These are phyloP conservation scores for Amanita pseudoporphyria DNA, from an alignment of 768 basidiomycete genomes.

Conservation along the genomic window DNA sequence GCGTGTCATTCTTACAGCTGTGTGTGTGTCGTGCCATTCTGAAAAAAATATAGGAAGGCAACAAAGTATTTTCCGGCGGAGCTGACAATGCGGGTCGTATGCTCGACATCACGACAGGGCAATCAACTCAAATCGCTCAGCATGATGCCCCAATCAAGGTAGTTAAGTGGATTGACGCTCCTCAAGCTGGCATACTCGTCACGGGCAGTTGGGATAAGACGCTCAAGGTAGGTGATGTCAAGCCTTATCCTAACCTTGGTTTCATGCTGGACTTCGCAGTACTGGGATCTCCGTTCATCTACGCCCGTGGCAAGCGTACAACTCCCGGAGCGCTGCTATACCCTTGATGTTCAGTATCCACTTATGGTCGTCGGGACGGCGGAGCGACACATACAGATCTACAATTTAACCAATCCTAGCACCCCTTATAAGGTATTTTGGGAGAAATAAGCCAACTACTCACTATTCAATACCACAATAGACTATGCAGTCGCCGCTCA, in stretches of 20 bases:
- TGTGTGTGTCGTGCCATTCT: slow-evolving; percentile 7
- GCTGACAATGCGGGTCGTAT: slow-evolving; percentile 94
- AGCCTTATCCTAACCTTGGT: background rate
- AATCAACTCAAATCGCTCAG: slow-evolving; percentile 73
- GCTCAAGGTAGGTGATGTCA: slow-evolving; percentile 56
- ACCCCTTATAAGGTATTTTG: slow-evolving; percentile 58
- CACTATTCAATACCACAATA: slow-evolving; percentile 21
- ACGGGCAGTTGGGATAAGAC: slow-evolving; percentile 99
- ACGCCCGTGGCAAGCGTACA: slow-evolving; percentile 68
- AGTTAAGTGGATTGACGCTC: slow-evolving; percentile 73
- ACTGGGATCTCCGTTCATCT: slow-evolving; percentile 84
- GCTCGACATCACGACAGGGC: slow-evolving; percentile 83
- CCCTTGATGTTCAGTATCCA: slow-evolving; percentile 72
- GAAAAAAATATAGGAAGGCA: slow-evolving; percentile 56
- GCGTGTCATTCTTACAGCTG: slow-evolving; percentile 15
- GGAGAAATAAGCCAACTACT: background rate
- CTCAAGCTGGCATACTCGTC: slow-evolving; percentile 65
- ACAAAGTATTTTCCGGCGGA: slow-evolving; percentile 85
- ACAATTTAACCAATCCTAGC: slow-evolving; percentile 77
- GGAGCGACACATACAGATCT: slow-evolving; percentile 85
- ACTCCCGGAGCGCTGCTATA: slow-evolving; percentile 88
- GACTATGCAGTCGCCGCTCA: slow-evolving; percentile 80
- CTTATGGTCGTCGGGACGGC: slow-evolving; percentile 91
- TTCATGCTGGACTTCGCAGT: slow-evolving; percentile 35
- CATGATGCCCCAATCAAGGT: slow-evolving; percentile 86